Evolutionary conservation across 1,284 basidiomycete genomes (phyloP), one percentile per base, ranked within the genome.

Genomic region (Naganishia cerealis): DNA sequence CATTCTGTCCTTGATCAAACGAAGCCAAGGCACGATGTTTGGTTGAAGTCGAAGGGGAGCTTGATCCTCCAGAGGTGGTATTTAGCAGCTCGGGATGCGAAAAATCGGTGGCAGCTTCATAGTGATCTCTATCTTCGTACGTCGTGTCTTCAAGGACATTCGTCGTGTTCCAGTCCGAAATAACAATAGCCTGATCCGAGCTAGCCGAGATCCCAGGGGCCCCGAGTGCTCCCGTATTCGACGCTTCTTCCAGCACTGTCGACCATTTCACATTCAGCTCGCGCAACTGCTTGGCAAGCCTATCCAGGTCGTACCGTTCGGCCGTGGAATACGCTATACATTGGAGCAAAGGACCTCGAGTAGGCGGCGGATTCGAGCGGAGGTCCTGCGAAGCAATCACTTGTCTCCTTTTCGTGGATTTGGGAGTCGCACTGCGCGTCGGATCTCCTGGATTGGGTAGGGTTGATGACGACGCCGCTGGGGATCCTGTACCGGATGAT

Each of bases 1-100:
- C 91, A 70, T 88, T 84, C 67, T 85, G 82, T 2, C 87, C 87
- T 63, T 84, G 81, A 21, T 67, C 66, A 39, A 67, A 67, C 9
- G 65, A 48, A 18, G 56, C 50, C 18, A 58, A 21, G 24, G 65
- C 48, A 7, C 39, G 65, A n/a, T 53, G 65, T 26, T 38, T 48
- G 9, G 50, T 16, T 9, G 39, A 52, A 12, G 13, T 21, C 12
- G 55, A n/a, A n/a, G 40, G 16, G 4, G 61, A 54, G 9, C 42
- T 52, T 16, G 12, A n/a, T 15, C 38, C 61, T 9, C 13, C 38
- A 4, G 21, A 6, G 29, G 29, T 50, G 15, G 9, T 13, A 24
- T 50, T 50, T n/a, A 50, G 46, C 3, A 36, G 18, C 38, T 63
- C 61, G 5, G 33, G 38, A 10, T 40, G 21, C 15, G 50, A 63